Conservation (phyloP, 2,329 filamentous ascomycete species). For the Penicillium sp. region DNA sequence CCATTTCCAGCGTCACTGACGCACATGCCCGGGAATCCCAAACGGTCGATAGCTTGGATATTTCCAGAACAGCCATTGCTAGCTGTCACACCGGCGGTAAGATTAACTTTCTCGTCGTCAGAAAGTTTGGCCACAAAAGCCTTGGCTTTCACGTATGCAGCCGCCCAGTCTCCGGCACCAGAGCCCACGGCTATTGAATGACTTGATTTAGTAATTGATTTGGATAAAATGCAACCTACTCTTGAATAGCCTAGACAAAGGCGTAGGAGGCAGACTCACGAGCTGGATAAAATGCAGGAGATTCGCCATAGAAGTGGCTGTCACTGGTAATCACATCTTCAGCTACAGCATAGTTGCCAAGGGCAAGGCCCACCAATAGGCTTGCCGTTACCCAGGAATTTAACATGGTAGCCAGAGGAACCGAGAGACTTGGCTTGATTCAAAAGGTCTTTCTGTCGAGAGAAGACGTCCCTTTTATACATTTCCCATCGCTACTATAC, state of each 20-base stretch:
- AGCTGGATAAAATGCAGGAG: conserved; percentile 25
- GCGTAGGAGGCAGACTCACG: conserved; percentile 10
- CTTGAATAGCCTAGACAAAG: not conserved
- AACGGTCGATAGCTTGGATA: conserved; percentile 31
- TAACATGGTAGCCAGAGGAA: not conserved
- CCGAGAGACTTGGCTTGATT: not conserved
- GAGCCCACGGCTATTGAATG: conserved; percentile 17
- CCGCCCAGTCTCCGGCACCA: conserved; percentile 37
- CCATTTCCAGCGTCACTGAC: conserved; percentile 47
- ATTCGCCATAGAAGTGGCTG: conserved; percentile 19
- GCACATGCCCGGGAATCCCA: conserved; percentile 41
- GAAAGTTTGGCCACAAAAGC: conserved; percentile 43
- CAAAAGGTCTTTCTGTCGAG: not conserved
- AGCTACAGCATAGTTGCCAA: not conserved
- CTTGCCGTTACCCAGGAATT: not conserved
- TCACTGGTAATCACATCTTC: conserved; percentile 3
- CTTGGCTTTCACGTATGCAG: conserved; percentile 39
- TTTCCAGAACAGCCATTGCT: conserved; percentile 33
- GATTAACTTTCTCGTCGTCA: conserved; percentile 44
- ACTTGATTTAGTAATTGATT: not conserved
- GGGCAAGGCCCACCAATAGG: not conserved
- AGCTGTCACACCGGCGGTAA: conserved; percentile 26
- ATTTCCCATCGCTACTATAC: not conserved
- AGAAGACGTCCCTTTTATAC: not conserved
- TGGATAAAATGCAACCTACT: not conserved